Conservation (phyloP, 495 filamentous ascomycete species). For the Penicillium longicatenatum region DNA sequence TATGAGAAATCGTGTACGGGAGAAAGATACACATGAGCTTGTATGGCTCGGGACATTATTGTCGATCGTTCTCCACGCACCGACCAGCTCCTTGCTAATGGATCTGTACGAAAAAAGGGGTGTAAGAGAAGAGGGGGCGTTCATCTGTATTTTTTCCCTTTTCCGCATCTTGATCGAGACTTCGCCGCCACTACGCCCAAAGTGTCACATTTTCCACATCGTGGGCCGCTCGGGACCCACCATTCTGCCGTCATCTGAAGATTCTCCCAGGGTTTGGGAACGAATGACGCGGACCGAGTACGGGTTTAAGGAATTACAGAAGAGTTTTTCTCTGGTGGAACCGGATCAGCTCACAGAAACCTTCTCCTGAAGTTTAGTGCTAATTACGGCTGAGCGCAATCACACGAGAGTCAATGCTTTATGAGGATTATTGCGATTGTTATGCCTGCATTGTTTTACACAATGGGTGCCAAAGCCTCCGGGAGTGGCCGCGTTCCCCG, state of each 20-base stretch:
- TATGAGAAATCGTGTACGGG: slow-evolving; percentile 8
- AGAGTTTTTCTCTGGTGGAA: not conserved
- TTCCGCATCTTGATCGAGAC: slow-evolving; percentile 3
- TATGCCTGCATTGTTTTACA: too few relatives aligned
- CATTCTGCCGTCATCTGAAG: slow-evolving; percentile 21
- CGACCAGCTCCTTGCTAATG: slow-evolving; percentile 2
- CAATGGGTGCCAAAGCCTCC: slow-evolving; percentile 2
- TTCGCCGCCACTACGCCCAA: slow-evolving; percentile 7
- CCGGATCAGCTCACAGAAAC: not conserved
- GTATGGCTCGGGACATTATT: slow-evolving; percentile 23
- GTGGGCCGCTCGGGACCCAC: slow-evolving; percentile 12
- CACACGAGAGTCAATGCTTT: too few relatives aligned
- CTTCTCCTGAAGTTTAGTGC: not conserved
- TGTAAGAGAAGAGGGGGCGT: slow-evolving; percentile 10
- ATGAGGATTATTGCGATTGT: too few relatives aligned
- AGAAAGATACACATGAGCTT: slow-evolving; percentile 1
- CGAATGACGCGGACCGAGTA: slow-evolving; percentile 9
- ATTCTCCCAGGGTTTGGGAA: not conserved
- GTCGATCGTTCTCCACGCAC: slow-evolving; percentile 24
- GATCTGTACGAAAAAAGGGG: not conserved
- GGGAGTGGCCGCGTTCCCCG: slow-evolving; percentile 22
- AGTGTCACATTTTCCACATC: slow-evolving; percentile 9
- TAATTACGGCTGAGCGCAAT: not conserved
- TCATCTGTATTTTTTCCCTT: not conserved
- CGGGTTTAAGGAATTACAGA: not conserved